Percentiles rank a stretch among this genome's conserved stretches.
phyloP scores from a whole-genome alignment of 305 asterid genomes.

The Solanum hybrid region DNA sequence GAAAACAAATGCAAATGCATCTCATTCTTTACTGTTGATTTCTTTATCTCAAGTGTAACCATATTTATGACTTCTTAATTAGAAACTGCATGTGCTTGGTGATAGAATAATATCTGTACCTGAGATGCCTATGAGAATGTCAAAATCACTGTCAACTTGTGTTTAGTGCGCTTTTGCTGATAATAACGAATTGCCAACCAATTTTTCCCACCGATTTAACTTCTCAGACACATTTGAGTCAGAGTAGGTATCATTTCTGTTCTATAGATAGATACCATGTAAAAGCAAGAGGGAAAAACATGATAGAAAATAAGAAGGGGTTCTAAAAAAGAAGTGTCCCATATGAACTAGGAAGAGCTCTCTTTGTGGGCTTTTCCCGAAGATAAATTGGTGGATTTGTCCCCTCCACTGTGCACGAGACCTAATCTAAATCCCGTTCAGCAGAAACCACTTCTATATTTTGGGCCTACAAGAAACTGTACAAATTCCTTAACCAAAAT shows the following conservation, averaged over 20 bases:
- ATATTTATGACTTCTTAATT: neutral
- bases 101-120: neutral
- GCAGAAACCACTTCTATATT: neutral
- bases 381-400: neutral
- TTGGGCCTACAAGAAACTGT: neutral
- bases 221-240: conserved; percentile 14
- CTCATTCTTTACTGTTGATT: neutral
- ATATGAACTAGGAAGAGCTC: neutral
- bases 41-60: neutral
- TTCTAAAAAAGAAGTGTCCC: neutral
- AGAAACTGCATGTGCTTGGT: neutral
- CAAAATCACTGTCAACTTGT: neutral
- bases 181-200: conserved; percentile 24
- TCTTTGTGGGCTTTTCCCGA: neutral
- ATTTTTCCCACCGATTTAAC: conserved; percentile 27
- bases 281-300: neutral
- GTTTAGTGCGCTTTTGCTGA: conserved; percentile 17
- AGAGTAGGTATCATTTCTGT: conserved; percentile 9
- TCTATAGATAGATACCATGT: neutral
- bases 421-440: neutral
- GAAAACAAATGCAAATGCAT: conserved; percentile 1
- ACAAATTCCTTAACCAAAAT: neutral
- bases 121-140: neutral
- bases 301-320: neutral
- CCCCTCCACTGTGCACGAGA: neutral